Evolutionary conservation across 768 basidiomycete genomes (phyloP).

Genomic region (Hygrocybe coccinea): DNA sequence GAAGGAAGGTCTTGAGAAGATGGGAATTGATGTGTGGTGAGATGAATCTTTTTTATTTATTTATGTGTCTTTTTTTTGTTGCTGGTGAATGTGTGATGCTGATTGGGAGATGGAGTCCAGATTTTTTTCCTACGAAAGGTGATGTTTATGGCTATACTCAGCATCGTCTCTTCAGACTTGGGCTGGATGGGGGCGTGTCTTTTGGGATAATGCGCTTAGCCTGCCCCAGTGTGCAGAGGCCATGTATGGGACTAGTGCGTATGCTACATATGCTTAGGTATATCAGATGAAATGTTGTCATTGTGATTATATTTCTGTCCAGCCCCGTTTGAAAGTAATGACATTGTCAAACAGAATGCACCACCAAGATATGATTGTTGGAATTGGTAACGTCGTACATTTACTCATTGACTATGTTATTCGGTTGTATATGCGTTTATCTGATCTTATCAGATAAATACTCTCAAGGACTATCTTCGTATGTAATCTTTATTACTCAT

Average conservation of each 20-base stretch:
- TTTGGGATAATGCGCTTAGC: slow-evolving; percentile 18
- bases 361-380: too few relatives aligned
- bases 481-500: too few relatives aligned
- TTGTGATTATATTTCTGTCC: too few relatives aligned
- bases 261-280: not conserved
- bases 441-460: too few relatives aligned
- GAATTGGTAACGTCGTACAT: too few relatives aligned
- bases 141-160: slow-evolving; percentile 21
- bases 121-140: not conserved
- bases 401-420: too few relatives aligned
- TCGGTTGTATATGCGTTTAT: too few relatives aligned
- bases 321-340: too few relatives aligned
- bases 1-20: slow-evolving; percentile 57
- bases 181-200: slow-evolving; percentile 39
- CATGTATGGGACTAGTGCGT: slow-evolving; percentile 33
- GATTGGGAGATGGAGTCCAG: slow-evolving; percentile 3
- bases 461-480: too few relatives aligned
- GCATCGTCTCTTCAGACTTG: slow-evolving; percentile 55
- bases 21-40: slow-evolving; percentile 55
- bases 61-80: not conserved
- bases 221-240: slow-evolving; percentile 62
- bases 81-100: not conserved
- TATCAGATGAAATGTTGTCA: not conserved
- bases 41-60: slow-evolving; percentile 12
- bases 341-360: too few relatives aligned